Evolutionary conservation across 768 basidiomycete genomes (phyloP).

Genomic region (Antrodiella citrinella): DNA sequence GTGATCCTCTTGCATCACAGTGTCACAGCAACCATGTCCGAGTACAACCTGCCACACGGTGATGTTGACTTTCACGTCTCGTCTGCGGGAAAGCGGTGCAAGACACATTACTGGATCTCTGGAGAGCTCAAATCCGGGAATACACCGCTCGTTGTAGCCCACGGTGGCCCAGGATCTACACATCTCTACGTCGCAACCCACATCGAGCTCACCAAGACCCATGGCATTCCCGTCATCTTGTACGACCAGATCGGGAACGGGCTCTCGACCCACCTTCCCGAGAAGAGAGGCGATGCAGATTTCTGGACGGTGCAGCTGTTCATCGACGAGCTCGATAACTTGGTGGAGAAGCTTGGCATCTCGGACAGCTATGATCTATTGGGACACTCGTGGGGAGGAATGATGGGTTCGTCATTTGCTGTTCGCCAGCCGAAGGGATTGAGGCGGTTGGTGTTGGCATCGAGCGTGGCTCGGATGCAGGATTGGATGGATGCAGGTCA

Average conservation of each 20-base stretch:
- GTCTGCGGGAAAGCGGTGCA: conserved; percentile 19
- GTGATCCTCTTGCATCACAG: too few relatives aligned
- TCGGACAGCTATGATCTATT: conserved; percentile 31
- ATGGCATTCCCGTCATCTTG: conserved; percentile 34
- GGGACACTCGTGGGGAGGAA: conserved; percentile 56
- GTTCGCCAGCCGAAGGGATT: conserved; percentile 36
- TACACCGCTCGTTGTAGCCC: conserved; percentile 33
- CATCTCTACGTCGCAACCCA: conserved; percentile 35
- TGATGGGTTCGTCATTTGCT: conserved; percentile 36
- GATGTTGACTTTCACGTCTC: conserved; percentile 9
- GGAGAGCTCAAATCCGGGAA: conserved; percentile 29
- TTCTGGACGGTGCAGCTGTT: conserved; percentile 45
- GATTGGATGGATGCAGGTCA: conserved; percentile 30
- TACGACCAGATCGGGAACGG: conserved; percentile 46
- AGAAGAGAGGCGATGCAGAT: conserved; percentile 20
- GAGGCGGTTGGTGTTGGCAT: conserved; percentile 33
- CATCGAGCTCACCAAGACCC: conserved; percentile 22
- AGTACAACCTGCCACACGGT: background rate
- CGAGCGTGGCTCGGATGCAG: conserved; percentile 34
- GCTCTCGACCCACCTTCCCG: conserved; percentile 34
- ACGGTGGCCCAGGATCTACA: conserved; percentile 39
- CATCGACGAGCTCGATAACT: conserved; percentile 44
- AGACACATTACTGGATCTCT: conserved; percentile 37
- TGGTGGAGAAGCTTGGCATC: conserved; percentile 36
- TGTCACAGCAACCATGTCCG: background rate